phyloP scores from a whole-genome alignment of 306 rosid species.

The Abrus pulchellus region DNA sequence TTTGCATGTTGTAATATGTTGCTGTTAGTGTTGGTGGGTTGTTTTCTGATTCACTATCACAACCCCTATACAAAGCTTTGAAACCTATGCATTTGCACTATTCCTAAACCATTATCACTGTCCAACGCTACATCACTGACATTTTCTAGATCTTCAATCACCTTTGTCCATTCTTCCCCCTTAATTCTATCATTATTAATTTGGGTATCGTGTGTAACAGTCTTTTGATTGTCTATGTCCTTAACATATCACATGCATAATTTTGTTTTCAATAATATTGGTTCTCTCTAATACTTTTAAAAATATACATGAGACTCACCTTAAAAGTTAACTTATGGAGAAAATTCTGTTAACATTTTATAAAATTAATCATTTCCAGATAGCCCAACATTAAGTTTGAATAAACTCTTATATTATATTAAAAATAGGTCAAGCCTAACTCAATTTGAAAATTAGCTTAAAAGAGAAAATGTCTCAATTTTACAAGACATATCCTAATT shows the following conservation, averaged over 20 bases:
- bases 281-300: background rate
- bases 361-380: too few species aligned
- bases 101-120: conserved; percentile 22
- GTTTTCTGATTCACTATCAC: conserved; percentile 22
- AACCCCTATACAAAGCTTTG: background rate
- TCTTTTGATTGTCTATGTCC: conserved; percentile 16
- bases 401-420: too few species aligned
- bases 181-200: conserved; percentile 30
- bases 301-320: too few species aligned
- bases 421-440: too few species aligned
- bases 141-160: conserved; percentile 41
- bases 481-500: too few species aligned
- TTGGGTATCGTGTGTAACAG: conserved; percentile 4
- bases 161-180: conserved; percentile 35
- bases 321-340: too few species aligned
- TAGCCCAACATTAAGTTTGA: too few species aligned
- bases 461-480: too few species aligned
- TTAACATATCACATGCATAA: conserved; percentile 41
- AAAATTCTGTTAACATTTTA: too few species aligned
- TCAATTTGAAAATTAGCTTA: too few species aligned
- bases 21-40: conserved; percentile 8
- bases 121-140: conserved; percentile 24
- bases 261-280: background rate
- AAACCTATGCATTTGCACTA: background rate
- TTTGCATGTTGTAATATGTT: conserved; percentile 33